Base-by-base conservation (phyloP, 1,284 basidiomycete genomes). In the Ganoderma lucidum region DNA sequence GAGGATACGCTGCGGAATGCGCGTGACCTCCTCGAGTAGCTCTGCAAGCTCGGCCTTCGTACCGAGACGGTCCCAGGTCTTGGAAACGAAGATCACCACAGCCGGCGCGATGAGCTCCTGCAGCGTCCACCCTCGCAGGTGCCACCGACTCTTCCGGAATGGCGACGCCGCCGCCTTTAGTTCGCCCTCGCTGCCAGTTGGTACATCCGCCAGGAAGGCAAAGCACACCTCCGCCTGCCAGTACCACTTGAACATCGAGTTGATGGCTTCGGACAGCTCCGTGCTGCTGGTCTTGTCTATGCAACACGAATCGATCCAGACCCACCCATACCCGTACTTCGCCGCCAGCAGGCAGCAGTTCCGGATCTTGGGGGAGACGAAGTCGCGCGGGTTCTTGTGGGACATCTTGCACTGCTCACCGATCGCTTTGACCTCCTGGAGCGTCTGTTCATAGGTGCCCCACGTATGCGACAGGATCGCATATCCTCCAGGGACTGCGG, bases 101-200 rank as follows among this genome's bases (percentile, higher is more conserved):
- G 41, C 39, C 5, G 64, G 64, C 5, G 64, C 64, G 30, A 65
- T 56, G 42, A 65, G 65, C 39, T 66, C 65, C 59, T 66, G 65
- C 10, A 63, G 62, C 14, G 48, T 63, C 62, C 62, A 63, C 32
- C 62, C 62, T 9, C 62, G 62, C 44, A 28, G 37, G 44, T 60
- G 58, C 64, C 65, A 66, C 28, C 39, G 10, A 19, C 53, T 48
- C n/a, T 9, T 2, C 23, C 35, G 37, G 48, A 66, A 66, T 1
- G 14, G 0, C 4, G 64, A 48, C 2, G 10, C 32, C 5, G 45
- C 23, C n/a, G 45, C n/a, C 3, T 19, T 8, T 3, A 42, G 55
- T 10, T 35, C 58, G 19, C 14, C 42, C 8, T 17, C 32, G 32
- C 17, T n/a, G 15, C 28, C 53, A 8, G 53, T 41, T 9, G 32